phyloP scores from a whole-genome alignment of 2,329 filamentous ascomycete species.

The Claviceps spartinae region DNA sequence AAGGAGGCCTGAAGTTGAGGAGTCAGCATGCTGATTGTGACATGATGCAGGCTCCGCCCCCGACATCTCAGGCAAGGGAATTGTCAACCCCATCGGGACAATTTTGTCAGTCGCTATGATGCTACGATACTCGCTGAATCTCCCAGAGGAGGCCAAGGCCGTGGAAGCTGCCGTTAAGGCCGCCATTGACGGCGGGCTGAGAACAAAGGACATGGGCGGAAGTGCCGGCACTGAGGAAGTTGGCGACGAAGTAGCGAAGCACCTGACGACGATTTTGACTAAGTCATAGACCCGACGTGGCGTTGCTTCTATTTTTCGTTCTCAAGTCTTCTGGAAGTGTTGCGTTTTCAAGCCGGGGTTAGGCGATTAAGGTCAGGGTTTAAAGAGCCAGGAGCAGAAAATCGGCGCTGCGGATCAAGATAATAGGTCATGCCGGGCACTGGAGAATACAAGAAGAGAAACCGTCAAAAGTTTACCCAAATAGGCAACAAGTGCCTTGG shows the following conservation, averaged over 20 bases:
- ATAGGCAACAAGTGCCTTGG: background rate
- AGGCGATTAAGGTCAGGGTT: background rate
- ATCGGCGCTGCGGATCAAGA: background rate
- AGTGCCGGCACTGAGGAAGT: conserved; percentile 54
- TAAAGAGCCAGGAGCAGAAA: background rate
- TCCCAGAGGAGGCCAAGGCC: conserved; percentile 61
- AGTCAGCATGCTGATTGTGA: background rate
- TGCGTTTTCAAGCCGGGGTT: background rate
- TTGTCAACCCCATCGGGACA: conserved; percentile 61
- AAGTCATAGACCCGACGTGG: conserved; percentile 1
- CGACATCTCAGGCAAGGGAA: conserved; percentile 58
- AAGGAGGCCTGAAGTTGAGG: background rate
- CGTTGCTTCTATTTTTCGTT: background rate
- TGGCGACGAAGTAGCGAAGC: conserved; percentile 62
- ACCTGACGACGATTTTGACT: conserved; percentile 48
- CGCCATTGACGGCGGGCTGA: conserved; percentile 64
- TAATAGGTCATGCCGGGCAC: background rate
- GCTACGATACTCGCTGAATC: conserved; percentile 79
- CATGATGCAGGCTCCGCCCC: conserved; percentile 38
- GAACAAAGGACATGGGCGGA: conserved; percentile 79
- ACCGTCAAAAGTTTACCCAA: background rate
- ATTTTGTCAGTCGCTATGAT: conserved; percentile 93
- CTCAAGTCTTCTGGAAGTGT: background rate
- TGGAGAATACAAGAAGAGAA: background rate
- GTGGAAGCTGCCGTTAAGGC: conserved; percentile 71